phyloP scores from a whole-genome alignment of 2,329 filamentous ascomycete species.

The Pseudopyricularia cyperi region DNA sequence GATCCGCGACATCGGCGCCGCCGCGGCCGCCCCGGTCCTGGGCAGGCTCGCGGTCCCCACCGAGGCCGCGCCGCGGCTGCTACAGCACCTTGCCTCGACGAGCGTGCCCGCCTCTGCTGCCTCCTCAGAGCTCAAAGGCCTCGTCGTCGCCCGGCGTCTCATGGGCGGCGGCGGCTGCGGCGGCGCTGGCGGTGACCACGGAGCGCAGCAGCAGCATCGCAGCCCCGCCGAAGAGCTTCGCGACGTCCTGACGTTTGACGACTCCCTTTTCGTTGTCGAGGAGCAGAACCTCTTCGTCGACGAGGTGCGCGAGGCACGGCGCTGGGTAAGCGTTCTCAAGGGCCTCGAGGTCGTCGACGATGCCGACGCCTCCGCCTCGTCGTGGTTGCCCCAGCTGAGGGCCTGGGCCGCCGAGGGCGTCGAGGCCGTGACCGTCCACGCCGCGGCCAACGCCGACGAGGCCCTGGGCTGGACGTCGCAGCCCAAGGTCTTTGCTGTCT shows the following conservation, averaged over 20 bases:
- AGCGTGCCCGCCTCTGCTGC: slow-evolving; percentile 16
- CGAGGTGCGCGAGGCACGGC: slow-evolving; percentile 55
- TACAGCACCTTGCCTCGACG: slow-evolving; percentile 26
- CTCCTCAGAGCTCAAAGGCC: slow-evolving; percentile 22
- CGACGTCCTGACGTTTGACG: slow-evolving; percentile 39
- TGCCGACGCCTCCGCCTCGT: slow-evolving; percentile 7
- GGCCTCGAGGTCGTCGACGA: slow-evolving; percentile 10
- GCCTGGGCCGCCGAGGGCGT: slow-evolving; percentile 41
- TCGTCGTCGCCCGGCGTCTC: slow-evolving; percentile 29
- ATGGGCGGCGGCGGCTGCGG: too few relatives aligned
- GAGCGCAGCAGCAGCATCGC: background rate
- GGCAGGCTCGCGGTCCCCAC: slow-evolving; percentile 27
- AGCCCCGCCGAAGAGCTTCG: slow-evolving; percentile 25
- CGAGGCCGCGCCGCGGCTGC: slow-evolving; percentile 31
- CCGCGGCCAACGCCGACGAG: slow-evolving; percentile 32
- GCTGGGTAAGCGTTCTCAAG: slow-evolving; percentile 49
- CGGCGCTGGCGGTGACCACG: too few relatives aligned
- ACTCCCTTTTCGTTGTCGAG: slow-evolving; percentile 71
- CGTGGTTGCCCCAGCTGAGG: slow-evolving; percentile 13
- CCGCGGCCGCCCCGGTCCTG: slow-evolving; percentile 32
- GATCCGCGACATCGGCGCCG: slow-evolving; percentile 53
- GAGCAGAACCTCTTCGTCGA: slow-evolving; percentile 94
- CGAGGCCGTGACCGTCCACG: slow-evolving; percentile 21
- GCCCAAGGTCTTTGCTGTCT: slow-evolving; percentile 52
- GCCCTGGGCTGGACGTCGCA: slow-evolving; percentile 62